Conservation (phyloP, 1,139 yeast species). For the Blastobotrys niveus region DNA sequence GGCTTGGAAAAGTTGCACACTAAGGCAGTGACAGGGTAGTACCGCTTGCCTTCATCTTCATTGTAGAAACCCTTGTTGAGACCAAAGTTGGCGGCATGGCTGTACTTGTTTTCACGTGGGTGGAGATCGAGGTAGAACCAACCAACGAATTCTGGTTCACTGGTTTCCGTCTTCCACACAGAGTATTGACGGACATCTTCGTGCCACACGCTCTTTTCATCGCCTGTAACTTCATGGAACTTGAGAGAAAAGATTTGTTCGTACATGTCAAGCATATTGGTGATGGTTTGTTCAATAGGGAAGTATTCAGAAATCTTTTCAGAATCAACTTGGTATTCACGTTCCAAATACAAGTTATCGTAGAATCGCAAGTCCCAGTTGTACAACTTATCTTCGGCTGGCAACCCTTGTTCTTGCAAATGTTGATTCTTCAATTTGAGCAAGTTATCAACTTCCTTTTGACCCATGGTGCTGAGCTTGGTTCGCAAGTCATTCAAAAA, state of each 20-base stretch:
- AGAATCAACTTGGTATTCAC: conserved; percentile 65
- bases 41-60: conserved; percentile 48
- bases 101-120: conserved; percentile 81
- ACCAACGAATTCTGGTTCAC: conserved; percentile 58
- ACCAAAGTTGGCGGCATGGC: conserved; percentile 81
- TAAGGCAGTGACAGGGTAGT: conserved; percentile 66
- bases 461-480: conserved; percentile 56
- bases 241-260: conserved; percentile 63
- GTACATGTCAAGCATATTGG: conserved; percentile 62
- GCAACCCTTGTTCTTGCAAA: conserved; percentile 41
- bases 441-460: conserved; percentile 47
- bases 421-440: conserved; percentile 52
- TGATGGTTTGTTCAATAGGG: conserved; percentile 63
- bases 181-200: conserved; percentile 69
- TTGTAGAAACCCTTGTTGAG: conserved; percentile 53
- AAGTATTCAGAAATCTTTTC: conserved; percentile 69
- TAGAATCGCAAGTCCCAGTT: conserved; percentile 73
- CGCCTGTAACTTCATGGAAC: conserved; percentile 48
- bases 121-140: conserved; percentile 76
- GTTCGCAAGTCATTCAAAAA: conserved; percentile 57
- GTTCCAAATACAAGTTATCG: conserved; percentile 57
- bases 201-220: conserved; percentile 53
- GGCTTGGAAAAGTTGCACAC: conserved; percentile 86
- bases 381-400: conserved; percentile 42
- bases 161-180: conserved; percentile 59